phyloP scores from a whole-genome alignment of 192 early-diverging fungal genomes.

The Backusella morwellensis region DNA sequence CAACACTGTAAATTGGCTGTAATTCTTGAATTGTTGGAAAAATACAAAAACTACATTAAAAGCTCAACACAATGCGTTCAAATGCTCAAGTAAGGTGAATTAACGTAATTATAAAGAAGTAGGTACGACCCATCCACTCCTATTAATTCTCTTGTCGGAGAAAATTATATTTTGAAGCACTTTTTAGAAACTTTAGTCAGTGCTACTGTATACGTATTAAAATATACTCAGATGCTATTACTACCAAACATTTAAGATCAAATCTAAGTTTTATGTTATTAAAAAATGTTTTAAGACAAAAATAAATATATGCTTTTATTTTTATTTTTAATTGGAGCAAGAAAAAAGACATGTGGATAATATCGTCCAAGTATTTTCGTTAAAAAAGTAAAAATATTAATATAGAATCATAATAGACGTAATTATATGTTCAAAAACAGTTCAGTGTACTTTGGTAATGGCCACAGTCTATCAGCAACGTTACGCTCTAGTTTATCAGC shows the following conservation, averaged over 20 bases:
- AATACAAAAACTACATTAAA: neutral
- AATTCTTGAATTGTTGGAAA: neutral
- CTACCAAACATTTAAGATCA: too few relatives aligned
- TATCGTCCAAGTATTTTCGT: too few relatives aligned
- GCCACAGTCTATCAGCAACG: slow-evolving; percentile 93
- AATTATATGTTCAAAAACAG: slow-evolving; percentile 68
- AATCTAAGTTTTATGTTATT: too few relatives aligned
- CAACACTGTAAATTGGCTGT: neutral
- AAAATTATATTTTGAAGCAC: neutral
- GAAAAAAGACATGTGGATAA: too few relatives aligned
- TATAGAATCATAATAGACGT: neutral
- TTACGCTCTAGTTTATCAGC: slow-evolving; percentile 80
- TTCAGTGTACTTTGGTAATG: slow-evolving; percentile 95
- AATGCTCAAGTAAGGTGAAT: neutral
- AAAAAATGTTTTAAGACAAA: too few relatives aligned
- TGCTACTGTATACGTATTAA: neutral
- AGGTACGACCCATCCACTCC: neutral
- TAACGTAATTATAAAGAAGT: neutral
- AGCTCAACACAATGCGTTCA: neutral
- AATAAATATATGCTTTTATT: too few relatives aligned
- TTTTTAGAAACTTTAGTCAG: neutral
- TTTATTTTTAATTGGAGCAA: too few relatives aligned
- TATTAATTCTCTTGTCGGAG: neutral
- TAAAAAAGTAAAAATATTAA: neutral
- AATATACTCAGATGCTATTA: too few relatives aligned